A percentile compares a stretch with the other conserved stretches of the same genome.
Evolutionary conservation across 495 filamentous ascomycete species (phyloP).

Genomic region (Penicillium cosmopolitanum): DNA sequence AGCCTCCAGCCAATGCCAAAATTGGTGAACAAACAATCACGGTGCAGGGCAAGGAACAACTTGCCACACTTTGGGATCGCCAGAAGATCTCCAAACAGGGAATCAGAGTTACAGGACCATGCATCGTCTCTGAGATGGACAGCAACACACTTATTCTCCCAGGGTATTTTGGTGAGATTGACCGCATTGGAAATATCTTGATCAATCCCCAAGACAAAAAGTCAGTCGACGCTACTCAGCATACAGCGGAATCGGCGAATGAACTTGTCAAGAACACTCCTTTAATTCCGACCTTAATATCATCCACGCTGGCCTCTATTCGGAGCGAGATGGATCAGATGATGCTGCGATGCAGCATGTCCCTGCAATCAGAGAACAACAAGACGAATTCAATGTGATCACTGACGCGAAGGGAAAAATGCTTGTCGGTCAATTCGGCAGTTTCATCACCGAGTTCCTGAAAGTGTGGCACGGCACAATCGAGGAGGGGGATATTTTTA

Average conservation of each 20-base stretch:
- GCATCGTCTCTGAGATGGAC: slow-evolving; percentile 54
- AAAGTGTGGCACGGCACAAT: slow-evolving; percentile 48
- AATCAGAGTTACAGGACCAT: slow-evolving; percentile 43
- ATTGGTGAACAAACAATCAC: slow-evolving; percentile 40
- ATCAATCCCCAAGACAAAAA: slow-evolving; percentile 40
- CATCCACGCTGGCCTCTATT: slow-evolving; percentile 48
- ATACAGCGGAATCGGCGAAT: slow-evolving; percentile 30
- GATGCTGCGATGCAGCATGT: slow-evolving; percentile 56
- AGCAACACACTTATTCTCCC: slow-evolving; percentile 55
- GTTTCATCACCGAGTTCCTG: slow-evolving; percentile 54
- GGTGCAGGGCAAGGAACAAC: slow-evolving; percentile 39
- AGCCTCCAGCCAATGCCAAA: slow-evolving; percentile 37
- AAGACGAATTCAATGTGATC: slow-evolving; percentile 58
- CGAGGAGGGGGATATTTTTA: slow-evolving; percentile 53
- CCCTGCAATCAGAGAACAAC: slow-evolving; percentile 54
- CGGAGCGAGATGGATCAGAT: slow-evolving; percentile 55
- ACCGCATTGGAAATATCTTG: slow-evolving; percentile 50
- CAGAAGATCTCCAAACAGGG: slow-evolving; percentile 43
- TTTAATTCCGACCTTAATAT: slow-evolving; percentile 43
- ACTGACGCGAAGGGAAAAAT: slow-evolving; percentile 51
- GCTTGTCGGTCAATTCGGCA: slow-evolving; percentile 56
- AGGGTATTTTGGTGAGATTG: slow-evolving; percentile 47
- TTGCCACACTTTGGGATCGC: slow-evolving; percentile 50
- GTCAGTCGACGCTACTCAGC: slow-evolving; percentile 7
- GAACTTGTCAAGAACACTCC: slow-evolving; percentile 41